Base-by-base conservation (phyloP, 805 yeast genomes). In the Pichia eremophila region DNA sequence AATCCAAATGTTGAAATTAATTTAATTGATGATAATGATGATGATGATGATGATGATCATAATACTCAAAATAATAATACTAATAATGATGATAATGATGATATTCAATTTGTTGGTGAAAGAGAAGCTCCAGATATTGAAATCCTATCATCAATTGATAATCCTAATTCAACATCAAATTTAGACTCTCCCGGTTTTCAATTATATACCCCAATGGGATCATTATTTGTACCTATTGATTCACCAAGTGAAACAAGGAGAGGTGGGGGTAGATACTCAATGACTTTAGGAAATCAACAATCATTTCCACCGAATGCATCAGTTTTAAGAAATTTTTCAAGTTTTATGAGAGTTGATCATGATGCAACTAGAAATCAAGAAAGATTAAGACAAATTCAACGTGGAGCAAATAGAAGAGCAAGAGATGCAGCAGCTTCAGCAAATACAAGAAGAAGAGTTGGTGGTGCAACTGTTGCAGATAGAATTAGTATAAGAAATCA, bases 61-160 rank as follows among this genome's bases (percentile, higher is more conserved):
- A 22, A 22, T 5, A 22, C 25, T 5, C 25, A 22, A 5, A 27
- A 22, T 29, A 34, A n/a, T 8, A 10, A 25, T 14, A 27, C n/a
- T 29, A 34, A n/a, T 8, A 10, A 25, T 14, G 50, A 31, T 31
- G 42, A 46, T 17, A 60, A 58, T 38, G 62, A 54, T 28, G 62
- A 59, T 8, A 51, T 59, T 12, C 51, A 57, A 37, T 48, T 58
- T 27, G 49, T 56, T 4, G 57, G 62, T 22, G 62, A 56, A 43
- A 53, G 56, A 14, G 45, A 47, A 11, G 43, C 53, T 25, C 51
- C 55, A 17, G 51, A 51, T 35, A 43, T 44, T 15, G 48, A 49
- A 25, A 44, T 53, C 8, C 29, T 47, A 18, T 41, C 37, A 18
- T 40, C 47, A 2, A 15, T 34, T 34, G 17, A 34, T 34, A 34